Percentiles rank a stretch among this genome's conserved stretches.
Conservation (phyloP, 169 alveolate species). For the Pseudocohnilembus persalinus region DNA sequence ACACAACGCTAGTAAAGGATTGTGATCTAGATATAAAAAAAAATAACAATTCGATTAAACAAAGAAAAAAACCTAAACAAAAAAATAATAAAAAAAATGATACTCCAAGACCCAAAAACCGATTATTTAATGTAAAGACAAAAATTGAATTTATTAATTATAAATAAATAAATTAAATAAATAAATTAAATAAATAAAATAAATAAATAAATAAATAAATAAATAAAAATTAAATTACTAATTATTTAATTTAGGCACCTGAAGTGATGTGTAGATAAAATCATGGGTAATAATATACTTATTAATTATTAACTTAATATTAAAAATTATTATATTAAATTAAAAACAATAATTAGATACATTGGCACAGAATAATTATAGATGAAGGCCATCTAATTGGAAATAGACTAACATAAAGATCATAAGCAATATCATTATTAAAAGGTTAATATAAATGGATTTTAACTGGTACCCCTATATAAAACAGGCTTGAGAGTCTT, state of each 20-base stretch:
- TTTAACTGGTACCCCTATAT: constrained; percentile 97
- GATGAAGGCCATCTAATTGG: constrained; percentile 97
- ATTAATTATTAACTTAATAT: no score
- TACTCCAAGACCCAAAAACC: no score
- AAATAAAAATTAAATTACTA: no score
- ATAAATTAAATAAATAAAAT: no score
- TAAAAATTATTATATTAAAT: constrained; percentile 34
- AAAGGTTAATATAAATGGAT: constrained; percentile 92
- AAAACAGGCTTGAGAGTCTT: constrained; percentile 94
- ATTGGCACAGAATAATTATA: constrained; percentile 87
- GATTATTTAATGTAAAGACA: no score
- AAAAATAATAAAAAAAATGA: not conserved
- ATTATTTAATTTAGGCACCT: no score
- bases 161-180: no score
- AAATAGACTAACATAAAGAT: constrained; percentile 89
- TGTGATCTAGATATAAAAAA: not conserved
- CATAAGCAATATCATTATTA: constrained; percentile 80
- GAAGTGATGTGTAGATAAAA: not conserved
- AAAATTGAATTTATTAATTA: no score
- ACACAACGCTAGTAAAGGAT: constrained; percentile 74
- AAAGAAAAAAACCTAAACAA: constrained; percentile 20
- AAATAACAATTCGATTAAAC: not conserved
- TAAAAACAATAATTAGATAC: constrained; percentile 49
- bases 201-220: no score
- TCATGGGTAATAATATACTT: not conserved